Evolutionary conservation across 106 monocot species (phyloP), one percentile per base, ranked within the genome.

Genomic region (Apostasia ramifera): DNA sequence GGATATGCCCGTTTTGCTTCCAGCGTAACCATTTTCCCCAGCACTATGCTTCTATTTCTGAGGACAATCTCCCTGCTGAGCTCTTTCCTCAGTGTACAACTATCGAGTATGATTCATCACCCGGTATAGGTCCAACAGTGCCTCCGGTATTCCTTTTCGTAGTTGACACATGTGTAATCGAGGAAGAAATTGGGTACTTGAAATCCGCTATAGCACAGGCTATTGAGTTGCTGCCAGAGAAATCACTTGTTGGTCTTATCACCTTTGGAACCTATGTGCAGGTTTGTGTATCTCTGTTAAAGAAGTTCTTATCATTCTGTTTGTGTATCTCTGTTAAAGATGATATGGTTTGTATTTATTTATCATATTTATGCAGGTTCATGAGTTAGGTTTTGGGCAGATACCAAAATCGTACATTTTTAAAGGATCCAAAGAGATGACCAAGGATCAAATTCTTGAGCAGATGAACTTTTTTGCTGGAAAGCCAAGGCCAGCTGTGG

Each of bases 1-100:
- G 97, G 92, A 82, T 75, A 44, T 98, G 97, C 59, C 97, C 97
- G 11, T 92, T 98, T 72, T 98, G 97, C 74, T 92, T 79, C 75
- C 89, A 92, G 77, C 78, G 92, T 48, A 98, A 98, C 72, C 92
- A 92, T 71, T 98, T 97, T 55, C 97, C 97, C 0, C 80, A 69
- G 15, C 76, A 89, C 70, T 92, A 97, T 68, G 70, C 78, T 47
- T 86, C 86, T 43, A 80, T 94, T n/a, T 85, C 82, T 56, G 86
- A 92, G 67, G 78, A 79, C 12, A 92, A 85, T 78, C 81, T 92
- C 12, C 92, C 92, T 2, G 89, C 82, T 3, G 97, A 98, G 71
- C 87, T 98, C 52, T 98, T 87, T 50, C 79, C 87, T 6, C 82
- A 87, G 43, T 87, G 90, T 77, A 87, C 89, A 3, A 98, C 92